Evolutionary conservation across 2,329 filamentous ascomycete genomes (phyloP), one percentile per base, ranked within the genome.

Genomic region (Pyrenophora teres): DNA sequence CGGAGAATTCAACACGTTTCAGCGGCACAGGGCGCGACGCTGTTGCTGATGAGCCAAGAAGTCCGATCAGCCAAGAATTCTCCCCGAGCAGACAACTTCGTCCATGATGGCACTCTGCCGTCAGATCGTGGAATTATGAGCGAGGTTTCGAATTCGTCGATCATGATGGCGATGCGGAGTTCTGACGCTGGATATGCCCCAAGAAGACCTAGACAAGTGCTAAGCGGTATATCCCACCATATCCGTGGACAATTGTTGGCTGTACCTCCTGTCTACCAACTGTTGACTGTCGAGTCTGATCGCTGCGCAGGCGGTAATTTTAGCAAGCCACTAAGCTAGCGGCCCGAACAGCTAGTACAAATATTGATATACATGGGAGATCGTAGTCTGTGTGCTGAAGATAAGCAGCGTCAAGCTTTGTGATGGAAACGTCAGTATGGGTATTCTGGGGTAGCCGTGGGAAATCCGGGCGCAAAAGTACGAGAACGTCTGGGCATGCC

Each of bases 331-430:
- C 30, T 35, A 16, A 13, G 21, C 15, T 16, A 7, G 31, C 12
- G 35, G 31, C 31, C 12, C 16, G 35, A 46, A 8, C 9, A 16
- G 9, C 35, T 37, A 12, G 15, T 19, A 19, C 4, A 21, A 7
- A n/a, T 39, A 39, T 6, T 35, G 13, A 7, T 12, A 21, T 4
- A 21, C 18, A 46, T 39, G 12, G 12, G 25, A 30, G 38, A 15
- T 46, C 35, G 13, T 31, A 21, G 15, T 35, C 19, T 42, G 32
- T 48, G 19, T 42, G 38, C 25, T 52, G 8, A 12, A 48, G 16
- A 42, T 23, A 33, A 47, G 43, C 43, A 19, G 35, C 21, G 15
- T 12, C 18, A 33, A 42, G 43, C 32, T 27, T 44, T 52, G 38
- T 37, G 38, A 18, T 19, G n/a, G 23, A 23, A 18, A 27, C 27